These are phyloP conservation scores for Colletotrichum euphorbiae DNA, from an alignment of 2,329 filamentous ascomycete genomes.

Conservation along the genomic window DNA sequence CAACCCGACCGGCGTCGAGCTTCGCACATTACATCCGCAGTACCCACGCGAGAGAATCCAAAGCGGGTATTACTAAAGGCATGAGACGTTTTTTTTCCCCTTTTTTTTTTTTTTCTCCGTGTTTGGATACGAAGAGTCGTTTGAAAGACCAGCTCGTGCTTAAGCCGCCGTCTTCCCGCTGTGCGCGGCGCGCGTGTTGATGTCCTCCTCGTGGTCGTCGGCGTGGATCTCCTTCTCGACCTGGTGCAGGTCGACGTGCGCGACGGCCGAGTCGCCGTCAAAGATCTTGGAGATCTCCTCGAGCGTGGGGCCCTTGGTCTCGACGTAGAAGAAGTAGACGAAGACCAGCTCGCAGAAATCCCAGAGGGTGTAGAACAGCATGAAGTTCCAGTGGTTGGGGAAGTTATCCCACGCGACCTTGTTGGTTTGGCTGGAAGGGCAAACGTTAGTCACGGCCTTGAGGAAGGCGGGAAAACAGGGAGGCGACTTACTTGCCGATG, in stretches of 20 bases:
- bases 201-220: constrained; percentile 51
- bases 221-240: constrained; percentile 65
- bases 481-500: constrained; percentile 65
- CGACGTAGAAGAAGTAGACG: constrained; percentile 75
- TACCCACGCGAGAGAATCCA: constrained; percentile 23
- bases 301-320: constrained; percentile 77
- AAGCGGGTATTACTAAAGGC: constrained; percentile 18
- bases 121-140: too few species aligned
- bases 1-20: constrained; percentile 2
- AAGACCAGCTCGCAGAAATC: constrained; percentile 70
- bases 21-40: constrained; percentile 28
- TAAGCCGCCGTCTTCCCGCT: constrained; percentile 43
- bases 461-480: not conserved
- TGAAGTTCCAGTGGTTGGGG: constrained; percentile 72
- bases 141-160: not conserved
- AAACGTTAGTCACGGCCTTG: not conserved
- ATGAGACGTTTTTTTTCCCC: too few species aligned
- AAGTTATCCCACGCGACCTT: constrained; percentile 71
- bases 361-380: constrained; percentile 75
- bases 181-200: constrained; percentile 41
- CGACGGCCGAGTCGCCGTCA: constrained; percentile 71
- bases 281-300: constrained; percentile 79
- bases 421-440: constrained; percentile 65
- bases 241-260: constrained; percentile 65
- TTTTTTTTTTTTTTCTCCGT: too few species aligned